Percentiles rank a stretch among this genome's conserved stretches.
Conservation (phyloP, 305 asterid species). For the Plantago coronopus region DNA sequence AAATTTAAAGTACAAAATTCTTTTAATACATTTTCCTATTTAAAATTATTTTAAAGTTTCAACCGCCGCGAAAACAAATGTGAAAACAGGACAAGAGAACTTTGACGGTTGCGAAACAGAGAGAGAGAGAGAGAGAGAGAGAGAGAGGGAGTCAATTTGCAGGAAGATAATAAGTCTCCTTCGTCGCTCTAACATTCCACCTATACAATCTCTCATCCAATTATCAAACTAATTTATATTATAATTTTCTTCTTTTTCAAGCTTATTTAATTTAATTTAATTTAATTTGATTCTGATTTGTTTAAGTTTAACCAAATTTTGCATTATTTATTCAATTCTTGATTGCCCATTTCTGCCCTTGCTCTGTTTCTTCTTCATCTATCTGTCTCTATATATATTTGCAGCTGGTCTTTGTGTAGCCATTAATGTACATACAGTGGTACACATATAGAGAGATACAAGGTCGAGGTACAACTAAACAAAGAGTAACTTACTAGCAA, state of each 20-base stretch:
- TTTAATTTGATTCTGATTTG: not conserved
- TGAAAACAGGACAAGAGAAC: slow-evolving; percentile 10
- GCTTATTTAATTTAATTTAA: too few relatives aligned
- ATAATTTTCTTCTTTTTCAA: slow-evolving; percentile 10
- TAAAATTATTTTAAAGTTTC: not conserved
- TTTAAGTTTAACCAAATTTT: not conserved
- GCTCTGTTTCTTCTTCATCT: slow-evolving; percentile 28
- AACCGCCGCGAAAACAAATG: not conserved
- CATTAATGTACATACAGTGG: slow-evolving; percentile 5
- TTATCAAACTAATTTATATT: slow-evolving; percentile 13
- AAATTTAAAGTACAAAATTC: not conserved
- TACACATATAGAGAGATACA: slow-evolving; percentile 2
- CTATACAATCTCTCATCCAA: slow-evolving; percentile 27
- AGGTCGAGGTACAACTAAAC: slow-evolving; percentile 19
- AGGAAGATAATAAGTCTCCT: slow-evolving; percentile 65
- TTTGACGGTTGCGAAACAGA: slow-evolving; percentile 27
- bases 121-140: slow-evolving; percentile 26
- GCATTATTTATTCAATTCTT: slow-evolving; percentile 19
- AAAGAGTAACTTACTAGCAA: not conserved
- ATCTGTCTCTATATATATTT: slow-evolving; percentile 27
- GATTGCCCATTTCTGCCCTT: slow-evolving; percentile 35
- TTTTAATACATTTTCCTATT: not conserved
- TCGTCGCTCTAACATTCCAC: slow-evolving; percentile 60
- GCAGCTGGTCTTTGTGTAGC: not conserved
- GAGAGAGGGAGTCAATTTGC: slow-evolving; percentile 30